Evolutionary conservation across 2,329 filamentous ascomycete genomes (phyloP), one percentile per base, ranked within the genome.

Genomic region (Hortaea werneckii): DNA sequence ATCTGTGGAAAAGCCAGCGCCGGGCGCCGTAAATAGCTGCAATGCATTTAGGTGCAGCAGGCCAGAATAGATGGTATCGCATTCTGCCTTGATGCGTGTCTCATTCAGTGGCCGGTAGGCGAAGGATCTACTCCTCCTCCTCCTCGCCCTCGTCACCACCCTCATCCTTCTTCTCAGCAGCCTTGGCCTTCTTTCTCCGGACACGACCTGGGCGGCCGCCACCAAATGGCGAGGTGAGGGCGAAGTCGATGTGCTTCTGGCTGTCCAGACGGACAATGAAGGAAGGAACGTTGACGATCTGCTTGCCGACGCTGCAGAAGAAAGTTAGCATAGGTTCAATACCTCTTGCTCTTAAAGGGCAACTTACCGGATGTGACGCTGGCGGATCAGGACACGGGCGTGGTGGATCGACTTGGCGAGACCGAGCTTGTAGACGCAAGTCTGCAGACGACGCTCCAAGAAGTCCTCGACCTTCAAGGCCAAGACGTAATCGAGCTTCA

Each of bases 401-500:
- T 98, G 92, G 80, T 98, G 92, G 77, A 98, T 96, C 55, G 89
- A 95, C 87, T 98, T 98, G 78, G 92, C 92, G 56, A 98, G 87
- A 67, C 92, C 92, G 66, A 98, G 89, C 86, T 98, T 96, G 85
- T 95, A 96, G 73, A 98, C 92, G 68, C 90, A 95, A 66, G 92
- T 98, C 84, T 98, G 90, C 62, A 96, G 89, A 75, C 92, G 89
- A 67, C 92, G 90, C 85, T 98, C 92, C 77, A 98, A 82, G 85
- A 98, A 98, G 76, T 98, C 92, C 77, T 98, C 92, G 67, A 94
- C 85, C 82, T 95, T 94, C 54, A 98, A 84, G 76, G 92, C 92
- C 70, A 98, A 79, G 70, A 98, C 92, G 85, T 98, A 63, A 95
- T 98, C 92, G 81, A 98, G 92, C 86, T 95, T 98, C 92, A 98